These are phyloP conservation scores for Artemisia argyi DNA, from an alignment of 129 eudicot species.

Conservation along the genomic window DNA sequence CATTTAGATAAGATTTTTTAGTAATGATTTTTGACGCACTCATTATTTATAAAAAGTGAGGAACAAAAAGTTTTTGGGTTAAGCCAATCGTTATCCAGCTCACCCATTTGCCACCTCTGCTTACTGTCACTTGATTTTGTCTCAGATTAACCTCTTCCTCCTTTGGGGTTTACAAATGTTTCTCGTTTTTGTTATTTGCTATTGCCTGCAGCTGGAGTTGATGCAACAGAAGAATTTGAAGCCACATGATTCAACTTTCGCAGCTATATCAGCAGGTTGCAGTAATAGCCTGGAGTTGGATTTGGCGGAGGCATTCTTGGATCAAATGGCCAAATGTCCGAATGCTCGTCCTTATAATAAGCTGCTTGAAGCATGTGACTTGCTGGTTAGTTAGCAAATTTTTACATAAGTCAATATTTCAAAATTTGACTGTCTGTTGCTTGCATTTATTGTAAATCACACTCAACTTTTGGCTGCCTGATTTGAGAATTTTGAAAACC, in stretches of 20 bases:
- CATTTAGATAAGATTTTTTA: too few relatives aligned
- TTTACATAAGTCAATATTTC: neutral
- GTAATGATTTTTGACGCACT: too few relatives aligned
- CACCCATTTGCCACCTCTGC: too few relatives aligned
- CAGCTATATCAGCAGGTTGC: conserved; percentile 62
- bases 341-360: conserved; percentile 63
- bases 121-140: neutral
- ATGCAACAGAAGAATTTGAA: conserved; percentile 62
- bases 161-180: conserved; percentile 6
- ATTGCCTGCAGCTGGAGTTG: conserved; percentile 57
- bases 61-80: too few relatives aligned
- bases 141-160: conserved; percentile 2
- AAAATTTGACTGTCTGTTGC: too few relatives aligned
- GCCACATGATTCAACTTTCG: conserved; percentile 74
- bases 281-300: conserved; percentile 58
- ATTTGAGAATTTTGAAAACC: neutral
- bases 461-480: neutral
- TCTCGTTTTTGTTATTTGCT: conserved; percentile 1
- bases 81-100: too few relatives aligned
- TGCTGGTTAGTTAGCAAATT: conserved; percentile 50
- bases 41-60: too few relatives aligned
- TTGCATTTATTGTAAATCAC: neutral
- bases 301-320: conserved; percentile 65
- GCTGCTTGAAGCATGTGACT: conserved; percentile 73
- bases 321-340: conserved; percentile 41